Evolutionary conservation across 139 green algal species (phyloP), one percentile per base, ranked within the genome.

Genomic region (Desmodesmus armatus): DNA sequence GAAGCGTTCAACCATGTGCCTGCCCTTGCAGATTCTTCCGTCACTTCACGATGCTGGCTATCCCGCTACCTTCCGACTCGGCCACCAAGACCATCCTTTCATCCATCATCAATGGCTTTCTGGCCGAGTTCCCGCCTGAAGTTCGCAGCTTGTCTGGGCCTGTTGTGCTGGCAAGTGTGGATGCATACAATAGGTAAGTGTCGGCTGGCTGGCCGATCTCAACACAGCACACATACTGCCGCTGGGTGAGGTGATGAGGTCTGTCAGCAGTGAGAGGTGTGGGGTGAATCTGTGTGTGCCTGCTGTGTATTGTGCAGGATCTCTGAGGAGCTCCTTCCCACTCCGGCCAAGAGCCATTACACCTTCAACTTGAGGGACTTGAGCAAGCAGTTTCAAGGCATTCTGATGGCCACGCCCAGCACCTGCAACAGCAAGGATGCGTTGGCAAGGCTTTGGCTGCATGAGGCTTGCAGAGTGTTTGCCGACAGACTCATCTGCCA

Each of bases 321-420:
- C 25, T 78, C 62, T 33, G 47, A 71, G 91, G 93, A 95, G 80
- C 96, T 98, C 85, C 82, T 98, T 85, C 95, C 96, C 19, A 93
- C 88, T 25, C 91, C 95, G 31, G 90, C 96, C 69, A 97, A 97
- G 87, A 98, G 96, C 87, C 94, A 97, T 81, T 98, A 98, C 93
- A 90, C 95, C 87, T 98, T 97, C 92, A 98, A 97, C 87, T 87
- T 98, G 83, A 92, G 95, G 7, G 96, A 98, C 72, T 84, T 97
- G 53, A 96, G 94, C 80, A 93, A 97, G 84, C 92, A 96, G 79
- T 94, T 97, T 83, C 95, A 97, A 87, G 94, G 94, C 60, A 85
- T 94, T 53, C 89, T 96, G 43, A 93, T 96, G 90, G 87, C 49
- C 49, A 86, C n/a, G 23, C 51, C 80, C 1, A 6, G 39, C 70